Conservation (phyloP, 2,329 filamentous ascomycete genomes). For the Aplosporella prunicola region DNA sequence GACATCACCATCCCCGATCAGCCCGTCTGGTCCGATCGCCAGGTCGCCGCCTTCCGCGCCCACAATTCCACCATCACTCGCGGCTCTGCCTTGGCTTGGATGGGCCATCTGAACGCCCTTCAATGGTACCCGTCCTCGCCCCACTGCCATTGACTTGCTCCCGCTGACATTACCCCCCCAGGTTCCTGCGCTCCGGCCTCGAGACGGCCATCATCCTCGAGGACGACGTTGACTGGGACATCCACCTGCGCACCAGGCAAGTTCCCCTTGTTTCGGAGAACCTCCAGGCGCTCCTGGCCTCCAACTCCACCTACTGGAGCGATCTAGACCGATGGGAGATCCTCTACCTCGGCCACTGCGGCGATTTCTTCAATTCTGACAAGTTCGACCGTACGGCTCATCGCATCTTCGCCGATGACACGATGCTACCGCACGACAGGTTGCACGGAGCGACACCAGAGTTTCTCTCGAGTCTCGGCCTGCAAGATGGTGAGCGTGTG, state of each 20-base stretch:
- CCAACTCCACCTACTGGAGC: constrained; percentile 25
- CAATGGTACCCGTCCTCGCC: constrained; percentile 18
- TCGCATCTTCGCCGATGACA: constrained; percentile 21
- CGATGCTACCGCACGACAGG: constrained; percentile 17
- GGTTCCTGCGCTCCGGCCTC: constrained; percentile 25
- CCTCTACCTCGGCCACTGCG: constrained; percentile 34
- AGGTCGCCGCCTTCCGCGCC: constrained; percentile 21
- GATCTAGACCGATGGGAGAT: constrained; percentile 24
- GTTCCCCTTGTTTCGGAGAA: constrained; percentile 23
- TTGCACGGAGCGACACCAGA: constrained; percentile 22
- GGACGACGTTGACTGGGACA: constrained; percentile 34
- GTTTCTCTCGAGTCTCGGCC: constrained; percentile 19
- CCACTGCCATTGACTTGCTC: not conserved
- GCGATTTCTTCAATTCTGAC: constrained; percentile 22
- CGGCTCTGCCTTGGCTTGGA: constrained; percentile 32
- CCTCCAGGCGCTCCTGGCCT: constrained; percentile 19
- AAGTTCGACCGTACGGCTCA: constrained; percentile 15
- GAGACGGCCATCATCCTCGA: constrained; percentile 29
- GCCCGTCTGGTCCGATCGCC: constrained; percentile 27
- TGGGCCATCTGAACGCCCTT: constrained; percentile 32
- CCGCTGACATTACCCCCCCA: constrained; percentile 15
- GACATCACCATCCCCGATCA: constrained; percentile 30
- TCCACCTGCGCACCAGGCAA: constrained; percentile 26
- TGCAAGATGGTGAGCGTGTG: constrained; percentile 21
- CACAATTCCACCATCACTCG: constrained; percentile 22